Conservation (phyloP, 2,329 filamentous ascomycete genomes). For the Monosporascus sp. region DNA sequence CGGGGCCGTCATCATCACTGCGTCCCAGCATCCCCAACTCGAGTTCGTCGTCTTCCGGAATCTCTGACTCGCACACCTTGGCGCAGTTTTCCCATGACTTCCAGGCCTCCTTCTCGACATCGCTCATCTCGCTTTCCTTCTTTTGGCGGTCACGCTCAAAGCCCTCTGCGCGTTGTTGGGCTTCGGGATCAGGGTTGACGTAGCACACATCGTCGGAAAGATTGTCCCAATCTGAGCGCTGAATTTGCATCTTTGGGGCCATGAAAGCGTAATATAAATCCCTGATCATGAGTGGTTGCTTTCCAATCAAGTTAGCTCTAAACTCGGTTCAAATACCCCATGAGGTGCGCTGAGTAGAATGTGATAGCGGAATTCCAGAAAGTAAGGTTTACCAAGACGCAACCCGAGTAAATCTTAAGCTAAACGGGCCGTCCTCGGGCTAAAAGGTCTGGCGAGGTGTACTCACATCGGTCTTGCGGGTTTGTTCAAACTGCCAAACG, state of each 20-base stretch:
- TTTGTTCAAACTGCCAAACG: slow-evolving; percentile 51
- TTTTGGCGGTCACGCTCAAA: slow-evolving; percentile 31
- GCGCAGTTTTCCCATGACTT: slow-evolving; percentile 42
- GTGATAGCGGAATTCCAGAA: not conserved
- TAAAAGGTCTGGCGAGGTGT: not conserved
- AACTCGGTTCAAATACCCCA: not conserved
- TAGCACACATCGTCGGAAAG: slow-evolving; percentile 44
- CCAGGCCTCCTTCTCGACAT: slow-evolving; percentile 33
- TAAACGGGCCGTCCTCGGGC: too few species aligned
- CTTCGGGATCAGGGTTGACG: slow-evolving; percentile 32
- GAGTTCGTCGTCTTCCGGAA: slow-evolving; percentile 30
- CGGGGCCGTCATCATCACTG: slow-evolving; percentile 20
- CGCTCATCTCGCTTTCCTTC: slow-evolving; percentile 33
- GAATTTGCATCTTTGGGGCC: slow-evolving; percentile 35
- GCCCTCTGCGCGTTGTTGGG: slow-evolving; percentile 28
- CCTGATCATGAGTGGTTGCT: slow-evolving; percentile 41
- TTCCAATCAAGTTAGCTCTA: slow-evolving; percentile 9
- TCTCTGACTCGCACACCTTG: slow-evolving; percentile 41
- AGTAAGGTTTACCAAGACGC: not conserved
- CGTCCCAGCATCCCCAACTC: slow-evolving; percentile 13
- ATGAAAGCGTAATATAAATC: slow-evolving; percentile 48
- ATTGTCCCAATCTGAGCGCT: slow-evolving; percentile 49
- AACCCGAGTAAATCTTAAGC: not conserved
- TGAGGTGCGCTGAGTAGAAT: not conserved
- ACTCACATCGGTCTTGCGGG: slow-evolving; percentile 37